Evolutionary conservation across 495 filamentous ascomycete species (phyloP).

Genomic region (Penicillium argentinense): DNA sequence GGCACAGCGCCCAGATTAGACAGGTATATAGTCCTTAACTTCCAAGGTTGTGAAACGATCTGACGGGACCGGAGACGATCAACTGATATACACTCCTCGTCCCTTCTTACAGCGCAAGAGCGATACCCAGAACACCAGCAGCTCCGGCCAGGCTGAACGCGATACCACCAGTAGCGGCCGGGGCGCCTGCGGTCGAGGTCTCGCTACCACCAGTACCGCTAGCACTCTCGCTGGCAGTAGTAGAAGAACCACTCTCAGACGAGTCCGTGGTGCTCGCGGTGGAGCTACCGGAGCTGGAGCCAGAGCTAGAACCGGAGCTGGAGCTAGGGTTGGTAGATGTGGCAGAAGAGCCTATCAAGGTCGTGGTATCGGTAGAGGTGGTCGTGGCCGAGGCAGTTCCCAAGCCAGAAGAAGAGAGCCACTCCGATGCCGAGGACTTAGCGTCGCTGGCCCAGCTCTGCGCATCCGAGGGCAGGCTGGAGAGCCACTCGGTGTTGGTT

Average conservation of each 20-base stretch:
- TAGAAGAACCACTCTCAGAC: background rate
- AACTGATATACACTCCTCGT: too few species aligned
- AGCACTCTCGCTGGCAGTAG: background rate
- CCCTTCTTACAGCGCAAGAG: slow-evolving; percentile 23
- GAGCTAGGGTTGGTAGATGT: background rate
- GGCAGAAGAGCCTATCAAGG: background rate
- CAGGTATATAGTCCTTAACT: too few species aligned
- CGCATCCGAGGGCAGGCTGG: slow-evolving; percentile 11
- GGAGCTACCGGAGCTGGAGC: background rate
- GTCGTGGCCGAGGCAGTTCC: background rate
- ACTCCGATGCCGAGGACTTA: too few species aligned
- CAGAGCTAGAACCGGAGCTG: background rate
- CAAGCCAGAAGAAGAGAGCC: background rate
- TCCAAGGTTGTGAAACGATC: too few species aligned
- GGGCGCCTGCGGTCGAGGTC: slow-evolving; percentile 10
- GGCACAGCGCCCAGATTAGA: too few species aligned
- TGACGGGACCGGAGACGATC: too few species aligned
- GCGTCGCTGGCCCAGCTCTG: slow-evolving; percentile 17
- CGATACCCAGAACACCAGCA: slow-evolving; percentile 23
- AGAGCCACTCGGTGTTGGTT: slow-evolving; percentile 16
- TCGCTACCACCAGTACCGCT: background rate
- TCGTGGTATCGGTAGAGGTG: background rate
- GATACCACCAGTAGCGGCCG: slow-evolving; percentile 18
- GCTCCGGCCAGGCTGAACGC: slow-evolving; percentile 23
- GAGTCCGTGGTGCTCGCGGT: background rate